A percentile compares a stretch with the other conserved stretches of the same genome.
Evolutionary conservation across 2,329 filamentous ascomycete genomes (phyloP).

Genomic region (Pestalotiopsis sp.): DNA sequence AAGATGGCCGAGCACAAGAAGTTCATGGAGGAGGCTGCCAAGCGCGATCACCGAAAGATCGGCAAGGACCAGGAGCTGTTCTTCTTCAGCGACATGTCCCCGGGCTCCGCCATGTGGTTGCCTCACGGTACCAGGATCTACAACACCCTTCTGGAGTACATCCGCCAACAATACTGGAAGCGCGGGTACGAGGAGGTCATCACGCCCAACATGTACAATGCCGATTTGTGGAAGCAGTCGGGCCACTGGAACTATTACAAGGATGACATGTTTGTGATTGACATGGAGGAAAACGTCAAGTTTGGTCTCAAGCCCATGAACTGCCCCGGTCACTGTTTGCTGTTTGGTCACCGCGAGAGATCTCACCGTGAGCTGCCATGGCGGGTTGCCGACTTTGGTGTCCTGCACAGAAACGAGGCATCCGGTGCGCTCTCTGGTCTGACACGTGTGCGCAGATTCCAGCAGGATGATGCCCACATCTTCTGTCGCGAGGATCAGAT

Average conservation of each 20-base stretch:
- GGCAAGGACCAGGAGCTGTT: conserved; percentile 96
- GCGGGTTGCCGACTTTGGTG: conserved; percentile 84
- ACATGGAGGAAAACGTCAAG: conserved; percentile 64
- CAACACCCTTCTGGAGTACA: conserved; percentile 79
- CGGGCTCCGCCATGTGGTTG: conserved; percentile 89
- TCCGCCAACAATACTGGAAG: conserved; percentile 88
- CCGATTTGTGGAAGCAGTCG: conserved; percentile 89
- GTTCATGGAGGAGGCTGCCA: conserved; percentile 96
- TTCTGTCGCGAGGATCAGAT: conserved; percentile 72
- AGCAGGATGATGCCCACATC: conserved; percentile 90
- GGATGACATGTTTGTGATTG: conserved; percentile 87
- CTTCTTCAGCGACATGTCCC: conserved; percentile 94
- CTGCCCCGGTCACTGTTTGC: conserved; percentile 84
- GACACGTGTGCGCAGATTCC: conserved; percentile 83
- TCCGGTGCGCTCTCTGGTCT: conserved; percentile 81
- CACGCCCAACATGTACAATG: conserved; percentile 95
- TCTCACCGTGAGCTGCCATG: conserved; percentile 83
- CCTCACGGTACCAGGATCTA: conserved; percentile 77
- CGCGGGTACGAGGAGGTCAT: conserved; percentile 95
- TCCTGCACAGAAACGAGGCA: conserved; percentile 84
- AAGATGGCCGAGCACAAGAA: conserved; percentile 90
- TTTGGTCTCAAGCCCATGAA: conserved; percentile 94
- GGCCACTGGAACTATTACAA: conserved; percentile 94
- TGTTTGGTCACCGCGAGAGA: conserved; percentile 74
- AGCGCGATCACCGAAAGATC: conserved; percentile 92